phyloP scores from a whole-genome alignment of 1,139 yeast species.

The Pichia sp. region DNA sequence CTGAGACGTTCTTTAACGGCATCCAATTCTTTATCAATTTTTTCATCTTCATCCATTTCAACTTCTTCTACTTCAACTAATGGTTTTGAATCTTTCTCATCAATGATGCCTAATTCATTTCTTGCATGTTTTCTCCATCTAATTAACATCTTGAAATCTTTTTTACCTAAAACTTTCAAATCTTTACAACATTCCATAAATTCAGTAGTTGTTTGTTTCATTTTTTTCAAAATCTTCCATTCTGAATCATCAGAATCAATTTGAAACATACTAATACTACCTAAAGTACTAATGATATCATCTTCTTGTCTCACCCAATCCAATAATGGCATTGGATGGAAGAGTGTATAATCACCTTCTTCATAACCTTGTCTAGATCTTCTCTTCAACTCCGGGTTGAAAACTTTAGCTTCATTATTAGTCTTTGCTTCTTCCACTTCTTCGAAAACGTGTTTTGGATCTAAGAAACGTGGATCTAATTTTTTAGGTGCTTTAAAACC shows the following conservation, averaged over 20 bases:
- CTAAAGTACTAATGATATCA: conserved; percentile 80
- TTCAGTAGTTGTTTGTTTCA: conserved; percentile 73
- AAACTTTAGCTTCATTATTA: conserved; percentile 89
- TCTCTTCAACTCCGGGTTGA: conserved; percentile 85
- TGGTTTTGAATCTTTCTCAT: conserved; percentile 34
- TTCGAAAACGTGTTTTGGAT: conserved; percentile 90
- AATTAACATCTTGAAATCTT: conserved; percentile 78
- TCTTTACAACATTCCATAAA: conserved; percentile 80
- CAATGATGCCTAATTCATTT: conserved; percentile 65
- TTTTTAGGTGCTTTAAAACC: conserved; percentile 96
- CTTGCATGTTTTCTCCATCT: conserved; percentile 89
- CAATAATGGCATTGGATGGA: conserved; percentile 64
- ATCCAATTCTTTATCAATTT: conserved; percentile 76
- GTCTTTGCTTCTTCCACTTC: conserved; percentile 70
- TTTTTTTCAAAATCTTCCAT: conserved; percentile 61
- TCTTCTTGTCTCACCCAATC: conserved; percentile 71
- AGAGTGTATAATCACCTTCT: conserved; percentile 80
- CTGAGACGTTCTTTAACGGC: conserved; percentile 67
- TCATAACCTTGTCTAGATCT: conserved; percentile 97
- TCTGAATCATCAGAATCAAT: conserved; percentile 59
- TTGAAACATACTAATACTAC: conserved; percentile 58
- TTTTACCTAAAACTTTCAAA: conserved; percentile 86
- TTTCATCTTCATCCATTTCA: conserved; percentile 86
- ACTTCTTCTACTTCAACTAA: conserved; percentile 66
- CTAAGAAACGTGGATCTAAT: conserved; percentile 85